These are phyloP conservation scores for Dioszegia aurantiaca DNA, from an alignment of 768 basidiomycete genomes.

Conservation along the genomic window DNA sequence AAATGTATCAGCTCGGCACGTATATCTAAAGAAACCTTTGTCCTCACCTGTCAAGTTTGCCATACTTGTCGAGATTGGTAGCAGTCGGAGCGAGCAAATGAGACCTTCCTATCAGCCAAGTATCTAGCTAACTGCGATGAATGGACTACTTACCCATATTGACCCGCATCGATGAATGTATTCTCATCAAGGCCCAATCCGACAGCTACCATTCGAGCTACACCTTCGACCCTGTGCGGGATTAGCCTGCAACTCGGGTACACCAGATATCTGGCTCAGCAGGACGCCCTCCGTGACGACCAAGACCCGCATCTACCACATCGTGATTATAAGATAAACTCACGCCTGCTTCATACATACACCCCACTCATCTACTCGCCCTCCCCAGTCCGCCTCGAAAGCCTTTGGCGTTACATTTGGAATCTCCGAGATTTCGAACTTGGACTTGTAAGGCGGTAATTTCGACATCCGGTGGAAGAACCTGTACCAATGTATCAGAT, in stretches of 20 bases:
- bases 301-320: no score
- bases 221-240: slow-evolving; percentile 79
- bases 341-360: slow-evolving; percentile 81
- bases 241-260: no score
- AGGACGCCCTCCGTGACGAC: no score
- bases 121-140: no score
- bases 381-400: slow-evolving; percentile 66
- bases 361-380: slow-evolving; percentile 82
- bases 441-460: slow-evolving; percentile 69
- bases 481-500: slow-evolving; percentile 14
- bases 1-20: background rate
- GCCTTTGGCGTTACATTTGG: slow-evolving; percentile 75
- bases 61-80: slow-evolving; percentile 78
- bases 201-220: slow-evolving; percentile 83
- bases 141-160: slow-evolving; percentile 80
- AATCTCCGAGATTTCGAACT: slow-evolving; percentile 73
- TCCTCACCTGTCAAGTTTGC: slow-evolving; percentile 51
- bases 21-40: background rate
- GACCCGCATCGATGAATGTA: slow-evolving; percentile 74
- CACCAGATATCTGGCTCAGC: no score
- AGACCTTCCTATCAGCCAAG: slow-evolving; percentile 58
- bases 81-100: slow-evolving; percentile 92
- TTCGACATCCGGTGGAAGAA: slow-evolving; percentile 54
- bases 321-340: slow-evolving; percentile 51
- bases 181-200: slow-evolving; percentile 71